Base-by-base conservation (phyloP, 2,329 filamentous ascomycete genomes). In the Diaporthe citri region DNA sequence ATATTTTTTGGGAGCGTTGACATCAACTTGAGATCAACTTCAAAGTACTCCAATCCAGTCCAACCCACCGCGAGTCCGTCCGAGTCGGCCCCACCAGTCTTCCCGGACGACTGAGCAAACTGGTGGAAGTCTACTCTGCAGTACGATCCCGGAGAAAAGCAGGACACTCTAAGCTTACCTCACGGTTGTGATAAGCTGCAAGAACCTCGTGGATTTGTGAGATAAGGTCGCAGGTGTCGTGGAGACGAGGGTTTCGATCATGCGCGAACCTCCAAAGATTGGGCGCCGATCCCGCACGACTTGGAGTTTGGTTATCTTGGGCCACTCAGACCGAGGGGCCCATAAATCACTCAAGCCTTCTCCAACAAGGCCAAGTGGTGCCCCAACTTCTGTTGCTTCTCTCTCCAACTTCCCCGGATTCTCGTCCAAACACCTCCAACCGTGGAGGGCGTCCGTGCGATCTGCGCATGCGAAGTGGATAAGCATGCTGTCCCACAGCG, bases 401-500 rank as follows among this genome's bases (percentile, higher is more conserved):
- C 41, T 64, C 60, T 69, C 64, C 64, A 69, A 69, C 64, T 69
- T 69, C 48, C 62, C 62, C 62, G 43, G 62, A 25, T 69, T 69
- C 64, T 41, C 41, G 64, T 28, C n/a, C 64, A 31, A 39, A 4
- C 64, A 55, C 25, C 48, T 69, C 64, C 64, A 69, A 69, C n/a
- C 1, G 36, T 48, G 31, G 64, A 69, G 46, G 34, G 15, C 4
- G 5, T 22, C 39, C 12, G 34, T 2, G 22, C 46, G 48, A 69
- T 28, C 46, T 69, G 64, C 46, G 22, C 15, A 10, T 4, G 31
- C 34, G 28, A 20, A 22, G 48, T 55, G 64, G 64, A 69, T 39
- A 25, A 28, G 51, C 48, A 69, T 55, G 64, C 34, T 52, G 64
- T 69, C 64, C 64, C 48, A 69, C 64, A 55, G 8, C 57, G 57